Evolutionary conservation across 106 monocot species (phyloP), one percentile per base, ranked within the genome.

Genomic region (Amphibolis antarctica): DNA sequence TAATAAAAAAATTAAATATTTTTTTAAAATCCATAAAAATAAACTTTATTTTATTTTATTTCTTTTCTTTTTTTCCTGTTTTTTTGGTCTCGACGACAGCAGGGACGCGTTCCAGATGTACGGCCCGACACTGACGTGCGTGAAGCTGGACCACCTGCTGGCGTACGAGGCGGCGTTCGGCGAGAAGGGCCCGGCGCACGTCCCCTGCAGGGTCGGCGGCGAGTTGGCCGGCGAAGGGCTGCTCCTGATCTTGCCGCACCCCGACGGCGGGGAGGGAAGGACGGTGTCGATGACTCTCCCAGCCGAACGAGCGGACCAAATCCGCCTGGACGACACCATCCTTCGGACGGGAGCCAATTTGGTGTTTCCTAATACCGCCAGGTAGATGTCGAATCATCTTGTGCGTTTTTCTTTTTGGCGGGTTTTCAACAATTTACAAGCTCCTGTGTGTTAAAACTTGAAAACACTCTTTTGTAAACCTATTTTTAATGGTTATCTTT

Each of bases 81-180:
- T n/a, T n/a, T n/a, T n/a, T n/a, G n/a, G n/a, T n/a, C n/a, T n/a
- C n/a, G n/a, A n/a, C n/a, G n/a, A n/a, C n/a, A n/a, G n/a, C 31
- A 59, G 21, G 31, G 49, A 60, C 20, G 43, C 74, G 11, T 74
- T 74, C 67, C 67, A 61, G 19, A 74, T 74, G 74, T 74, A 74
- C 45, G 74, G 74, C n/a, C 74, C 67, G 9, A 60, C 49, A 26
- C 50, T 74, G 11, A 67, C 74, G 10, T 66, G 49, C 26, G 52
- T 53, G 12, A 61, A 23, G 59, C 10, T 74, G 5, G 74, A 74
- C 44, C 60, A 66, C 67, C 0, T 74, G 25, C 62, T 67, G 44
- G 3, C 53, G 12, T 74, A 74, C 42, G 67, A 47, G 42, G 10
- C 59, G 0, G 19, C 23, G 19, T 74, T 74, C 61, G 67, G 44